These are phyloP conservation scores for Speleostelium caveatum DNA, from an alignment of 78 protist species.

Conservation along the genomic window DNA sequence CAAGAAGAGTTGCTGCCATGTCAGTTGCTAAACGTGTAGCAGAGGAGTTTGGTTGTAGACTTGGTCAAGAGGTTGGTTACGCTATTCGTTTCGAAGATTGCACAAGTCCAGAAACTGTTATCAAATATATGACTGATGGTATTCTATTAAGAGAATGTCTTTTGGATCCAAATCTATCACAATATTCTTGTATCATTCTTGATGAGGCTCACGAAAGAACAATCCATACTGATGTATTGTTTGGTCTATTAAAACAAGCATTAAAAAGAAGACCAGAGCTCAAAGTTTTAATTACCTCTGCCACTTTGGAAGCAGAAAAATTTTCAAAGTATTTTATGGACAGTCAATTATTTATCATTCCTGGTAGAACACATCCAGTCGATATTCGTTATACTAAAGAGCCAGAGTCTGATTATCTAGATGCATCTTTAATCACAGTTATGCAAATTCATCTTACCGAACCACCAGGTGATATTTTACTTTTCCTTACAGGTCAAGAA, in stretches of 20 bases:
- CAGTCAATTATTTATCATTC: slow-evolving; percentile 95
- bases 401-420: slow-evolving; percentile 98
- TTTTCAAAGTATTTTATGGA: slow-evolving; percentile 95
- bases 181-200: slow-evolving; percentile 91
- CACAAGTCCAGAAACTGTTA: slow-evolving; percentile 93
- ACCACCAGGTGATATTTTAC: slow-evolving; percentile 99
- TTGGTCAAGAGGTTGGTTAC: slow-evolving; percentile 98
- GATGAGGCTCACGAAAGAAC: slow-evolving; percentile 99
- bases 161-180: slow-evolving; percentile 87
- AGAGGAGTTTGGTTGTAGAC: slow-evolving; percentile 98
- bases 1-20: slow-evolving; percentile 99
- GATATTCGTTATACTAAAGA: slow-evolving; percentile 93
- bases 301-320: slow-evolving; percentile 99
- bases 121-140: slow-evolving; percentile 99
- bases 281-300: slow-evolving; percentile 98
- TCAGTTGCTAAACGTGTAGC: slow-evolving; percentile 99
- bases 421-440: slow-evolving; percentile 96
- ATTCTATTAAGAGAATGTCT: slow-evolving; percentile 98
- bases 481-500: slow-evolving; percentile 99
- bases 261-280: slow-evolving; percentile 86
- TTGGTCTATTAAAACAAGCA: slow-evolving; percentile 96
- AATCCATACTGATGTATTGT: slow-evolving; percentile 98
- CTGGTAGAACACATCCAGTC: slow-evolving; percentile 96
- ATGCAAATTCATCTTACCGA: slow-evolving; percentile 97
- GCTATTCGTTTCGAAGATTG: slow-evolving; percentile 98